Conservation (phyloP, 1,139 yeast genomes). For the Saccharomyces hybrid region DNA sequence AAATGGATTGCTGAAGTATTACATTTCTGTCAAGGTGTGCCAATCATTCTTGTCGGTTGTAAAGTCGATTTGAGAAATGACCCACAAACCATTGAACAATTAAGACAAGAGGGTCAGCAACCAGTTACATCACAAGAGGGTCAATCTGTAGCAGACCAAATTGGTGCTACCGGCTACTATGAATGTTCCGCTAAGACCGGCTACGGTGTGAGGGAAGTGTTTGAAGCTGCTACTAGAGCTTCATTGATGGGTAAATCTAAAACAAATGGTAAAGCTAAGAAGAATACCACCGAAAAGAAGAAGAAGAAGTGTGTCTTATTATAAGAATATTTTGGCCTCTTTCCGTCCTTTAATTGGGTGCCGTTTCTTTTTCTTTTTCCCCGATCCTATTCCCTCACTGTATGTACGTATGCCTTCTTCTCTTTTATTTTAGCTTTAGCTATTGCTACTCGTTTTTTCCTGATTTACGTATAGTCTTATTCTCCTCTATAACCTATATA, state of each 20-base stretch:
- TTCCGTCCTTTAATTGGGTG: not conserved
- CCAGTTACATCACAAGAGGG: constrained; percentile 79
- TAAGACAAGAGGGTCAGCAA: constrained; percentile 65
- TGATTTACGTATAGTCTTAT: not conserved
- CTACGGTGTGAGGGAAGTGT: constrained; percentile 84
- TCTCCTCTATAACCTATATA: not conserved
- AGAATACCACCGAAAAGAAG: constrained; percentile 28
- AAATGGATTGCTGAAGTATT: constrained; percentile 93
- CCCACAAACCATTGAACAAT: constrained; percentile 64
- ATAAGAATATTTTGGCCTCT: constrained; percentile 12
- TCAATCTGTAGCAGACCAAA: constrained; percentile 74
- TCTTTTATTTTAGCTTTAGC: not conserved
- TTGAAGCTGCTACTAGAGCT: constrained; percentile 82
- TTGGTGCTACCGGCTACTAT: constrained; percentile 78
- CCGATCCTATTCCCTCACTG: not conserved
- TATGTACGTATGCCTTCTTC: not conserved
- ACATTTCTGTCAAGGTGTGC: constrained; percentile 93
- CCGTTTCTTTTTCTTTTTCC: too few species aligned
- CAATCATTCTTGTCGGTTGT: constrained; percentile 88
- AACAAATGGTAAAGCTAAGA: constrained; percentile 28
- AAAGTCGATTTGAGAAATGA: constrained; percentile 86
- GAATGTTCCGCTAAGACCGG: constrained; percentile 95
- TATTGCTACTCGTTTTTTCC: not conserved
- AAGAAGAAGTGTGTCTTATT: constrained; percentile 36
- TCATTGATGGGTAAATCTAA: constrained; percentile 34